Evolutionary conservation across 1,284 basidiomycete genomes (phyloP).

Genomic region (Gomphus sp.): DNA sequence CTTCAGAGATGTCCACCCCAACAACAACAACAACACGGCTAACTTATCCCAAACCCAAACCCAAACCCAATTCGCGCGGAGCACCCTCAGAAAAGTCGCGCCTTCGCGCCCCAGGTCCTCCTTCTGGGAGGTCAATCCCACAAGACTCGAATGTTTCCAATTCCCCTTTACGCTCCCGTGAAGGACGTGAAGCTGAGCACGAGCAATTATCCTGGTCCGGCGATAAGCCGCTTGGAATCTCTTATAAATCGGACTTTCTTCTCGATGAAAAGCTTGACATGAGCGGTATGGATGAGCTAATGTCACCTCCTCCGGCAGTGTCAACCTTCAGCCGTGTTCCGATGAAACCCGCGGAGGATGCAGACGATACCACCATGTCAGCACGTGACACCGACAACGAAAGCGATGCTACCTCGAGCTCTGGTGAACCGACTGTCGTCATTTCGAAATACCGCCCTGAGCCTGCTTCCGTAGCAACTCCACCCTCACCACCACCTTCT

Average conservation of each 20-base stretch:
- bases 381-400: neutral
- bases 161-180: neutral
- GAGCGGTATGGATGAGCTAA: neutral
- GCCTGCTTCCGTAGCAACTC: neutral
- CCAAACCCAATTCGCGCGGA: neutral
- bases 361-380: neutral
- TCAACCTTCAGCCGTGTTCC: neutral
- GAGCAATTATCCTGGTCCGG: conserved; percentile 3
- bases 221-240: neutral
- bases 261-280: conserved; percentile 2
- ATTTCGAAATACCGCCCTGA: neutral
- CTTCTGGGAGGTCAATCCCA: neutral
- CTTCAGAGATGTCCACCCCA: neutral
- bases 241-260: neutral
- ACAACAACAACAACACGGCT: neutral
- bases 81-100: neutral
- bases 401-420: neutral
- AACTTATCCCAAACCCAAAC: no score
- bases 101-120: neutral
- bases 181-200: neutral
- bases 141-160: neutral
- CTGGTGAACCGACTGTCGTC: neutral
- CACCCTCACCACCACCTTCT: conserved; percentile 10
- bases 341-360: neutral
- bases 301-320: neutral